phyloP scores from a whole-genome alignment of 2,329 filamentous ascomycete genomes.

The Pseudodiploospora longispora region DNA sequence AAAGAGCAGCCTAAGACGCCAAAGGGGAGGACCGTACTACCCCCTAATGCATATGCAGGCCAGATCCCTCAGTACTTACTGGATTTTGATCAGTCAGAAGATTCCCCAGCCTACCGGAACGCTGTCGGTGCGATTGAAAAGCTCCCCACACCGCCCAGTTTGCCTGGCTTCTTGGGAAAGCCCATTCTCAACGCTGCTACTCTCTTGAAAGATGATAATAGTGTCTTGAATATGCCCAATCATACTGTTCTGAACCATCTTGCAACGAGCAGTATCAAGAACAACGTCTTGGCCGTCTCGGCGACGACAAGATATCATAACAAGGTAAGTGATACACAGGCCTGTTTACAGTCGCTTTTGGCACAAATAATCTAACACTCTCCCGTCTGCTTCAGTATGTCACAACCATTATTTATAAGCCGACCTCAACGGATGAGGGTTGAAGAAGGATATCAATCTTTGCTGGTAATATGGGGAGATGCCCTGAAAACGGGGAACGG shows the following conservation, averaged over 20 bases:
- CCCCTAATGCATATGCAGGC: conserved; percentile 55
- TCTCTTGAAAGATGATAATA: conserved; percentile 95
- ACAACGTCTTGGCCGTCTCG: conserved; percentile 88
- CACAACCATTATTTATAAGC: conserved; percentile 96
- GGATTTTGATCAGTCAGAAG: conserved; percentile 80
- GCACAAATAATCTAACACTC: not conserved
- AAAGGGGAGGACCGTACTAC: conserved; percentile 48
- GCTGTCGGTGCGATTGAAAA: conserved; percentile 69
- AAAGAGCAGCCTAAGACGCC: conserved; percentile 36
- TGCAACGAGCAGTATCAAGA: conserved; percentile 96
- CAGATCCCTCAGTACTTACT: conserved; percentile 77
- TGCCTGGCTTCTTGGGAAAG: conserved; percentile 88
- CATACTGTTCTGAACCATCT: conserved; percentile 95
- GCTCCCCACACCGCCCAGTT: conserved; percentile 71
- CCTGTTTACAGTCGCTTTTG: not conserved
- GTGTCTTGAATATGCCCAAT: conserved; percentile 92
- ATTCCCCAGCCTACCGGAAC: conserved; percentile 64
- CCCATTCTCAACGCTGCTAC: conserved; percentile 88
- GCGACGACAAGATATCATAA: conserved; percentile 96
- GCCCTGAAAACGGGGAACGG: too few relatives aligned
- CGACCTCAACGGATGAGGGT: conserved; percentile 53
- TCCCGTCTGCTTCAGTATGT: conserved; percentile 59
- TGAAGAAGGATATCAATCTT: conserved; percentile 8
- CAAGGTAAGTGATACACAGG: conserved; percentile 54
- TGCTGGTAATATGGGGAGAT: too few relatives aligned